phyloP scores from a whole-genome alignment of 768 basidiomycete genomes.

The Russula sp. region DNA sequence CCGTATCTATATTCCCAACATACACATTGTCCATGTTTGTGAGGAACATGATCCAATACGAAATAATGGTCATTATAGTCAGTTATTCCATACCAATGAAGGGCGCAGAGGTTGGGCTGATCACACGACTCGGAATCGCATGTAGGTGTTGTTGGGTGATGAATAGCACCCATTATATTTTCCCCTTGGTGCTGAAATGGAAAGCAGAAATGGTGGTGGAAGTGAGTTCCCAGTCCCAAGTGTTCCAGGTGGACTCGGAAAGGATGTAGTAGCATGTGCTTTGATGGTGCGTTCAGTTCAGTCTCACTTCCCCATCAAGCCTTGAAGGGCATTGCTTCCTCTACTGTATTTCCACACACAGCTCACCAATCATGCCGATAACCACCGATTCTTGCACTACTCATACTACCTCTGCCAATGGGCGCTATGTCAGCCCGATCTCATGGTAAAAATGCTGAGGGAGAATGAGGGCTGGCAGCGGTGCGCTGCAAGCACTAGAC shows the following conservation, averaged over 20 bases:
- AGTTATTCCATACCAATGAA: neutral
- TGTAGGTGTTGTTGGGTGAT: conserved; percentile 7
- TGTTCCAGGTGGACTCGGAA: neutral
- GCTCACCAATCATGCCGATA: conserved; percentile 24
- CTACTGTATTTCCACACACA: conserved; percentile 28
- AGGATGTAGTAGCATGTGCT: conserved; percentile 4
- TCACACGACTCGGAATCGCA: neutral
- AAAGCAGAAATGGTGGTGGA: conserved; percentile 13
- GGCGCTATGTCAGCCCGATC: conserved; percentile 34
- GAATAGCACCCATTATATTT: neutral
- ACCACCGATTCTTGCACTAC: conserved; percentile 31
- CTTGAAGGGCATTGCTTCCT: conserved; percentile 32
- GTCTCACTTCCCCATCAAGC: conserved; percentile 44
- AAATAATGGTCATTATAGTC: neutral
- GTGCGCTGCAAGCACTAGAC: too few relatives aligned
- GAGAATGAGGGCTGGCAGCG: too few relatives aligned
- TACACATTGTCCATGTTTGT: neutral
- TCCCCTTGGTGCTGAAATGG: neutral
- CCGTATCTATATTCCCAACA: conserved; percentile 1
- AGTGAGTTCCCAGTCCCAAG: conserved; percentile 6
- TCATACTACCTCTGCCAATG: conserved; percentile 37
- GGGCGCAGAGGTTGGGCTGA: neutral
- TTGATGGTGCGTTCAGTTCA: conserved; percentile 25
- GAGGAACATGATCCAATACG: neutral
- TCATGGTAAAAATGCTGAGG: too few relatives aligned